Conservation (phyloP, 164 flowering plant species). For the Stephania cephalantha region DNA sequence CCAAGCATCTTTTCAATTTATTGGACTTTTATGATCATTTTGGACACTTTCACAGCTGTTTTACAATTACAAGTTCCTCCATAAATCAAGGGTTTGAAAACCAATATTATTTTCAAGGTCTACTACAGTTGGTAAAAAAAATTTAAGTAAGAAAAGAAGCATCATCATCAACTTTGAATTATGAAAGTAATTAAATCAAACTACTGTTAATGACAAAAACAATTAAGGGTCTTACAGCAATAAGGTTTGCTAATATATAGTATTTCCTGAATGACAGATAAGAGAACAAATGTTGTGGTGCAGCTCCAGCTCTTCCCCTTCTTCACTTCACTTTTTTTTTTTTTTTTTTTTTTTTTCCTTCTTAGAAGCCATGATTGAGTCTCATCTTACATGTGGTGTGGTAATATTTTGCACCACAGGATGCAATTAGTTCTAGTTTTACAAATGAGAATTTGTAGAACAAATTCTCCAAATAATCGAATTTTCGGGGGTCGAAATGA, state of each 20-base stretch:
- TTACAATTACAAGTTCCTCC: neutral
- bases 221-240: neutral
- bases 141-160: neutral
- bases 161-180: neutral
- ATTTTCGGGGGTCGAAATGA: constrained; percentile 25
- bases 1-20: neutral
- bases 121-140: neutral
- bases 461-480: constrained; percentile 36
- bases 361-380: constrained; percentile 16
- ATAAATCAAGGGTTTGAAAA: neutral
- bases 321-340: no score
- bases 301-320: neutral
- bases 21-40: neutral
- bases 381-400: constrained; percentile 30
- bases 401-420: constrained; percentile 23
- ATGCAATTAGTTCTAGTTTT: constrained; percentile 35
- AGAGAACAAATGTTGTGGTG: constrained; percentile 1
- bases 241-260: neutral
- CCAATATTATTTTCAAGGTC: neutral
- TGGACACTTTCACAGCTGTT: neutral
- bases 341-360: constrained; percentile 3
- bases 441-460: constrained; percentile 26
- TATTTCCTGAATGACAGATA: constrained; percentile 2
- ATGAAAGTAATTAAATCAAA: neutral
- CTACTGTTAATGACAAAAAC: neutral